A percentile compares a stretch with the other conserved stretches of the same genome.
Evolutionary conservation across 1,139 yeast species (phyloP).

Genomic region (Candida frijolesensis): DNA sequence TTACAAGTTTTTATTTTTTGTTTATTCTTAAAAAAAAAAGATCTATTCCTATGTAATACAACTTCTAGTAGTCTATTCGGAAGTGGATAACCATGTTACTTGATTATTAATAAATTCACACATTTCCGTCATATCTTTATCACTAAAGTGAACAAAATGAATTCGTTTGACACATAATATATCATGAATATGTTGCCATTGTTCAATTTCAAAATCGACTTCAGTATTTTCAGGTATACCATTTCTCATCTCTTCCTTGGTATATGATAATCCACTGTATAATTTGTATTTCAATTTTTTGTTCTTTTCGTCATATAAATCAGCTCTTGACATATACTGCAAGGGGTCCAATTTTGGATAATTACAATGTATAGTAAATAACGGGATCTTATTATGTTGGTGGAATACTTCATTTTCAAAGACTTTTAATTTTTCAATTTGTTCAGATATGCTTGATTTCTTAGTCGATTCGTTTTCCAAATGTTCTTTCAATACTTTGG

Average conservation of each 20-base stretch:
- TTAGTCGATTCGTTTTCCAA: slow-evolving; percentile 8
- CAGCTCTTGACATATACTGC: slow-evolving; percentile 22
- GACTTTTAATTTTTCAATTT: slow-evolving; percentile 24
- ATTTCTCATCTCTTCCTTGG: slow-evolving; percentile 14
- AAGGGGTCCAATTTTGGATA: slow-evolving; percentile 42
- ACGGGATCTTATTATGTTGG: slow-evolving; percentile 20
- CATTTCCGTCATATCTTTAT: slow-evolving; percentile 23
- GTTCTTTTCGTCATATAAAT: slow-evolving; percentile 29
- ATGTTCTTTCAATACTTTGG: slow-evolving; percentile 9
- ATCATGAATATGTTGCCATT: slow-evolving; percentile 34
- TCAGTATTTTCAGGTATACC: slow-evolving; percentile 10
- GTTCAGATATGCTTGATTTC: slow-evolving; percentile 17
- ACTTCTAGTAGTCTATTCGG: neutral
- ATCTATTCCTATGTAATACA: neutral
- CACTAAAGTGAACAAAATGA: slow-evolving; percentile 30
- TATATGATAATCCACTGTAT: slow-evolving; percentile 29
- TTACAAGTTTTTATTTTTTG: too few relatives aligned
- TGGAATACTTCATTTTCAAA: slow-evolving; percentile 21
- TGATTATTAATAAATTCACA: slow-evolving; percentile 34
- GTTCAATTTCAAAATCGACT: slow-evolving; percentile 37
- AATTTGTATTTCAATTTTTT: slow-evolving; percentile 31
- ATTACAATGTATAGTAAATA: slow-evolving; percentile 42
- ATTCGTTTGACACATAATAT: slow-evolving; percentile 30
- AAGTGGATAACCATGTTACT: slow-evolving; percentile 25
- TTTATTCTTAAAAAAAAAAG: neutral